phyloP scores from a whole-genome alignment of 352 stramenopile species.

The Pythium sp. region DNA sequence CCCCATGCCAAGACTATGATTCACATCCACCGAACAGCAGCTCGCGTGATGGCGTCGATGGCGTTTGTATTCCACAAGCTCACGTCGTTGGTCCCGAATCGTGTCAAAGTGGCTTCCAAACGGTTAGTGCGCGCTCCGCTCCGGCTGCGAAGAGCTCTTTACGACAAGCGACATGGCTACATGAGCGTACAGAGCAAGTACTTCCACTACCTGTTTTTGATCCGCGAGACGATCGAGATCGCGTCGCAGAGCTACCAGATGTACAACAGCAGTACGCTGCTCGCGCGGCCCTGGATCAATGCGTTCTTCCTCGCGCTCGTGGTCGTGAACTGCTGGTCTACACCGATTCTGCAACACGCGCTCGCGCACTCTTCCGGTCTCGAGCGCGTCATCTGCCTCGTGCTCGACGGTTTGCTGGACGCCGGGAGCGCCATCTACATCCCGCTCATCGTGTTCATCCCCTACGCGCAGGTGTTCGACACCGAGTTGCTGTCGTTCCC shows the following conservation, averaged over 20 bases:
- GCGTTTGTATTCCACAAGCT: not conserved
- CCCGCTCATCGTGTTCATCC: constrained; percentile 18
- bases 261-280: constrained; percentile 17
- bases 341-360: constrained; percentile 19
- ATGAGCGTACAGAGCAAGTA: constrained; percentile 22
- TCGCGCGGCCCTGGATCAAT: constrained; percentile 21
- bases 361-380: constrained; percentile 19
- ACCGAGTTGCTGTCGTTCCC: constrained; percentile 6
- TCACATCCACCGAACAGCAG: not conserved
- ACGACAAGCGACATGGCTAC: constrained; percentile 18
- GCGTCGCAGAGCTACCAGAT: constrained; percentile 23
- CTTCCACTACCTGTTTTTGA: constrained; percentile 20
- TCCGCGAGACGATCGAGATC: constrained; percentile 24
- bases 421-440: constrained; percentile 26
- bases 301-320: constrained; percentile 20
- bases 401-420: constrained; percentile 29
- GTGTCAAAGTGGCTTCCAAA: constrained; percentile 1
- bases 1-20: not conserved
- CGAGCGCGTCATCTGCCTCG: constrained; percentile 27
- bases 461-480: constrained; percentile 17
- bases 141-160: constrained; percentile 11
- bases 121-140: not conserved
- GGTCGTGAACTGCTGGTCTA: constrained; percentile 21
- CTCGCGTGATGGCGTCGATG: not conserved
- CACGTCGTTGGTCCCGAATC: not conserved